These are phyloP conservation scores for Buxus sempervirens DNA, from an alignment of 164 flowering plant species.

Conservation along the genomic window DNA sequence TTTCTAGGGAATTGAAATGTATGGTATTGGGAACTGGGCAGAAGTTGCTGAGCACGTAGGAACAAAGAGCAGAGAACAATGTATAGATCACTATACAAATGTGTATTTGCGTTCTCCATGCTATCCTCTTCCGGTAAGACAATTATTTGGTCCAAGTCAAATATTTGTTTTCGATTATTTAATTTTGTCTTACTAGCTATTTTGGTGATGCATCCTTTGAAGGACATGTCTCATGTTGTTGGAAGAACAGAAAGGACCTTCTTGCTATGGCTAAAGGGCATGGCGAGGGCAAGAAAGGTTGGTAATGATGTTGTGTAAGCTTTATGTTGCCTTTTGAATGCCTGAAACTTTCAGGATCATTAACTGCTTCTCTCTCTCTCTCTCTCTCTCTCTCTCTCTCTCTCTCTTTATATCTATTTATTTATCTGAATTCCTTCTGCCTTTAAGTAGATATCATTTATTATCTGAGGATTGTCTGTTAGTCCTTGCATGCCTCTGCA, in stretches of 20 bases:
- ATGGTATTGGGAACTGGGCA: constrained; percentile 90
- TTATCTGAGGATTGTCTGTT: no score
- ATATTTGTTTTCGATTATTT: background rate
- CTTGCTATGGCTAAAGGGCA: constrained; percentile 89
- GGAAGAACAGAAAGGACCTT: constrained; percentile 88
- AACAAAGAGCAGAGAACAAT: constrained; percentile 74
- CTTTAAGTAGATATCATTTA: no score
- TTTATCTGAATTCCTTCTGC: no score
- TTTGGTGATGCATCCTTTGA: background rate
- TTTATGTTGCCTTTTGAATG: no score
- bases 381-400: no score
- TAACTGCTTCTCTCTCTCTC: no score
- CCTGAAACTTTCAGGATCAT: no score
- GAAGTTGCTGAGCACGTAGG: constrained; percentile 98
- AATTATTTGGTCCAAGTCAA: background rate
- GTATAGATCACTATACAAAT: constrained; percentile 70
- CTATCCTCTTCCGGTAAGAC: constrained; percentile 85
- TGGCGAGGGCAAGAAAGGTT: constrained; percentile 71
- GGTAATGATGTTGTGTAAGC: constrained; percentile 6
- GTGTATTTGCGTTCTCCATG: constrained; percentile 84
- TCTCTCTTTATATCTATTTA: no score
- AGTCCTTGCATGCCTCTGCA: no score
- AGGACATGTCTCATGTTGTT: constrained; percentile 95
- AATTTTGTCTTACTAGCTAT: no score
- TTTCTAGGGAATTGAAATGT: constrained; percentile 87